phyloP scores from a whole-genome alignment of 768 basidiomycete species.

The Kockovaella imperatae region DNA sequence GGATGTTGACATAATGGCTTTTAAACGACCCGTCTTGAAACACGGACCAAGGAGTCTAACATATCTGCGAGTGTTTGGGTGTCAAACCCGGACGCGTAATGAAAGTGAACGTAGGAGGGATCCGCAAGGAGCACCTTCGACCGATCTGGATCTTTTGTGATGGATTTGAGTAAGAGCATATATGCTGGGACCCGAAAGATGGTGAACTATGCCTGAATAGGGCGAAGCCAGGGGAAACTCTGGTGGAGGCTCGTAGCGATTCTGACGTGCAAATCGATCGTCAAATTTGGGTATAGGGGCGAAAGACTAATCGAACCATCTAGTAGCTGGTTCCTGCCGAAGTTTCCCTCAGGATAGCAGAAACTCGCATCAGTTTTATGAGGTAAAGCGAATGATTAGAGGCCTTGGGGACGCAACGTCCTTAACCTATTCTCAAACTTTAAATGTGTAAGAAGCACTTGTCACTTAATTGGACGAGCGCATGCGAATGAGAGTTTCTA shows the following conservation, averaged over 20 bases:
- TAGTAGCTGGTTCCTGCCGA: slow-evolving; percentile 88
- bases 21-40: slow-evolving; percentile 76
- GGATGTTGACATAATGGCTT: slow-evolving; percentile 72
- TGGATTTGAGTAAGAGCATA: slow-evolving; percentile 71
- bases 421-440: slow-evolving; percentile 76
- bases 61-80: slow-evolving; percentile 72
- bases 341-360: slow-evolving; percentile 75
- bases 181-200: slow-evolving; percentile 83
- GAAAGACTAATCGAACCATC: slow-evolving; percentile 91
- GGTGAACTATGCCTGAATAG: slow-evolving; percentile 84
- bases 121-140: slow-evolving; percentile 63
- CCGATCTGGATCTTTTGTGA: slow-evolving; percentile 67
- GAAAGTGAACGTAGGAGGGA: slow-evolving; percentile 61
- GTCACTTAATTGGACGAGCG: slow-evolving; percentile 47
- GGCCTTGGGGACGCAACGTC: slow-evolving; percentile 80
- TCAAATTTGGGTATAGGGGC: slow-evolving; percentile 92
- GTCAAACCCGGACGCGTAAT: slow-evolving; percentile 62
- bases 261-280: slow-evolving; percentile 95
- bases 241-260: slow-evolving; percentile 92
- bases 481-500: slow-evolving; percentile 60
- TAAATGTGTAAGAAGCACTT: slow-evolving; percentile 57
- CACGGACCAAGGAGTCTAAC: slow-evolving; percentile 82
- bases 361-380: slow-evolving; percentile 55
- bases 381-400: slow-evolving; percentile 72
- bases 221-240: slow-evolving; percentile 93